Conservation (phyloP, 192 early-diverging fungal genomes). For the Linnemannia zychae region DNA sequence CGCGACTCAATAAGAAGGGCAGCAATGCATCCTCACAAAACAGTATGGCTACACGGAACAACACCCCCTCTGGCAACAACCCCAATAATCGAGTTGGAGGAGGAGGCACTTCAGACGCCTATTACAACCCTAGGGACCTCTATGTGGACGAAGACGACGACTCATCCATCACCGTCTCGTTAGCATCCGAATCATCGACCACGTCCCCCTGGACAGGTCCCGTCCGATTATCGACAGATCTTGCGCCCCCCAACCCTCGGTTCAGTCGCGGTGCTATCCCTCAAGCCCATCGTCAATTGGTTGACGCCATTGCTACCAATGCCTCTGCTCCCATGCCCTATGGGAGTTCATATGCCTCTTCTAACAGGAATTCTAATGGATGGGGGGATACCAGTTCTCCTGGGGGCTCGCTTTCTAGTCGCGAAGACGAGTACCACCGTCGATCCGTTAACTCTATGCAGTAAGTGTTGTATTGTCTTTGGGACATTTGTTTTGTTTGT, state of each 20-base stretch:
- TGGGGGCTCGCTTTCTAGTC: slow-evolving; percentile 44
- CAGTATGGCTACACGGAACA: slow-evolving; percentile 2
- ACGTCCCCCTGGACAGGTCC: slow-evolving; percentile 41
- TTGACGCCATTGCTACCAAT: slow-evolving; percentile 5
- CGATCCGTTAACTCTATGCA: slow-evolving; percentile 57
- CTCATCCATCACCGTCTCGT: slow-evolving; percentile 25
- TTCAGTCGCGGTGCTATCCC: slow-evolving; percentile 51
- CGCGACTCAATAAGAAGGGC: slow-evolving; percentile 32
- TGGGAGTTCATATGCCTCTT: not conserved
- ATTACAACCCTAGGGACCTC: slow-evolving; percentile 45
- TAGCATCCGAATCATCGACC: slow-evolving; percentile 29
- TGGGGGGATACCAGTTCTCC: slow-evolving; percentile 54
- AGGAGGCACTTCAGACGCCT: slow-evolving; percentile 9
- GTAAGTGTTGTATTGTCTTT: slow-evolving; percentile 10
- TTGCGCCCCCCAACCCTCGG: slow-evolving; percentile 46
- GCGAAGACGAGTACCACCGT: slow-evolving; percentile 32
- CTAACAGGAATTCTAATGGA: slow-evolving; percentile 11
- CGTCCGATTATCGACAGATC: slow-evolving; percentile 28
- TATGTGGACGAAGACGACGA: slow-evolving; percentile 40
- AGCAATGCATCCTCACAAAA: slow-evolving; percentile 39
- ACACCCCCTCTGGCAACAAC: not conserved
- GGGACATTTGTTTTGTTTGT: not conserved
- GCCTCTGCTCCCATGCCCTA: not conserved
- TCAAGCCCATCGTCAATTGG: slow-evolving; percentile 48
- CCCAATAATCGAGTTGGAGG: not conserved